Evolutionary conservation across 306 rosid genomes (phyloP), one percentile per base, ranked within the genome.

Genomic region (Elaeagnus macrophylla): DNA sequence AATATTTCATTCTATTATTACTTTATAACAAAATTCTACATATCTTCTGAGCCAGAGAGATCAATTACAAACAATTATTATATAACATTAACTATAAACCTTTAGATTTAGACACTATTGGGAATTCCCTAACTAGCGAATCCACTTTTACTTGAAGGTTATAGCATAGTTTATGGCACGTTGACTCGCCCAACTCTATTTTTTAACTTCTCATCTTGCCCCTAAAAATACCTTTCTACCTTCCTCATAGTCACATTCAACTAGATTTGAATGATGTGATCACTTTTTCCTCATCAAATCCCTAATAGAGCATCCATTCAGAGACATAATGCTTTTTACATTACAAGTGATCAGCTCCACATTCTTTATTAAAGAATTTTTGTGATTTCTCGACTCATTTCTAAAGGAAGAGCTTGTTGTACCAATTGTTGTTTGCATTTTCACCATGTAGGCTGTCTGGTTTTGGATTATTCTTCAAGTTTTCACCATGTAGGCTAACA

Each of bases 231-330:
- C 67, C 66, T 58, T 76, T 66, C 72, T 71, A 53, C 43, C 48
- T 66, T 72, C 66, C 37, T 17, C 60, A 71, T 77, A 52, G 58
- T 64, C 73, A 7, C 45, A 41, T 44, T 82, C 86, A 60, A 14
- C 57, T 65, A 74, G 76, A 54, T 77, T 84, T 37, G 50, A 64
- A 54, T 65, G 86, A 59, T 59, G 39, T 25, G 69, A 75, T 54
- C 97, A 77, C 70, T 90, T 86, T 72, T 80, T 79, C 77, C 95
- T 83, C 97, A 90, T 90, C 81, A 90, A 69, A 66, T 86, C 97
- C 61, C 91, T 67, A 67, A 90, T 48, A n/a, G 95, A 86, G 76
- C 79, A 61, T 69, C 51, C 73, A 67, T 45, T 76, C 67, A 69
- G 62, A 46, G 59, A 10, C 32, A 66, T 39, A 53, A 14, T 61